Base-by-base conservation (phyloP, 2,329 filamentous ascomycete species). In the Acarospora socialis region DNA sequence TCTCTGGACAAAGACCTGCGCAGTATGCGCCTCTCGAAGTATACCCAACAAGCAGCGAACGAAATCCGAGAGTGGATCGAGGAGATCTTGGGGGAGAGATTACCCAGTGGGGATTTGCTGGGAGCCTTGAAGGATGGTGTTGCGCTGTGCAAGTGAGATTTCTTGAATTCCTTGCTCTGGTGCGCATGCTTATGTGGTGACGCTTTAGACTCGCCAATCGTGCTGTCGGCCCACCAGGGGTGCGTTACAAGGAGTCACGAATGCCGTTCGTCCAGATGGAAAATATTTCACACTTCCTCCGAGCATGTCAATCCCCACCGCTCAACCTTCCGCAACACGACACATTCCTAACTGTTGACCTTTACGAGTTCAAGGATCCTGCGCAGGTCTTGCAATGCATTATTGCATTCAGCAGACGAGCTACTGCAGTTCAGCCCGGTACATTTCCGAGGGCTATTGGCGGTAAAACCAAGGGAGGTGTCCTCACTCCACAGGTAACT, bases 201-300 rank as follows among this genome's bases (percentile, higher is more conserved):
- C 35, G 32, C 20, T 31, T 48, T 43, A 90, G 83, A 50, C 74
- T 95, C 32, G 71, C 82, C 48, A 95, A 93, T 51, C 66, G 87
- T 35, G 80, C 72, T 19, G 57, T 79, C 21, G 80, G 81, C 16
- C 71, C 77, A 10, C 81, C 81, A 0, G 78, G 78, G 19, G 71
- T 93, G 58, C 83, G 78, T 54, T 95, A 80, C 69, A 95, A 95
- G 60, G 68, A 78, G 51, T 93, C 86, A 1, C 61, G 74, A 23
- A 95, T 95, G 87, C 90, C 90, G 0, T 98, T 98, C 53, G 87
- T 95, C 23, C 90, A 98, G 57, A 95, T 95, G 86, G 90, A 98
- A 56, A 98, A 98, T 54, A 94, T 98, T 50, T 92, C 86, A 4
- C 82, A 92, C 51, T 98, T 94, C 59, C 73, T 98, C 33, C 75